These are phyloP conservation scores for Fusarium continuum DNA, from an alignment of 2,329 filamentous ascomycete genomes.

Conservation along the genomic window DNA sequence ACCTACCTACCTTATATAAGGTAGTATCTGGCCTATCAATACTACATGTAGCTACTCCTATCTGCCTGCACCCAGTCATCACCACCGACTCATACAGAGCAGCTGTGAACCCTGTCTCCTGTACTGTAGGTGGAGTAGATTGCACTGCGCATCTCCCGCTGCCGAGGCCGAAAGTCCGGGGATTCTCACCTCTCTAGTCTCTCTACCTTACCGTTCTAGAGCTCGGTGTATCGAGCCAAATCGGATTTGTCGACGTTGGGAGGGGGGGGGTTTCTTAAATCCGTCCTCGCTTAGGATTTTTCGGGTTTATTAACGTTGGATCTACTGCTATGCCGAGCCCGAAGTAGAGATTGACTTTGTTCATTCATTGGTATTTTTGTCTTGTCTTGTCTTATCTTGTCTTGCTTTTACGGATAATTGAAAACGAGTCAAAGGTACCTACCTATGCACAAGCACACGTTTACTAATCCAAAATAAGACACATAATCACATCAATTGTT, in stretches of 20 bases:
- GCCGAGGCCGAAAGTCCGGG: not conserved
- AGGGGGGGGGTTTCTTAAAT: not conserved
- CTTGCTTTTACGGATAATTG: no score
- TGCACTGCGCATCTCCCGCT: not conserved
- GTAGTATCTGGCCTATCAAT: not conserved
- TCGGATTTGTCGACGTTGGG: not conserved
- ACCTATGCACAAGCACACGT: no score
- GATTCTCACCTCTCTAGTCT: no score
- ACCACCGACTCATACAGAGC: no score
- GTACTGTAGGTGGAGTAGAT: not conserved
- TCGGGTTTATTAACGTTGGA: slow-evolving; percentile 2
- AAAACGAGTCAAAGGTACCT: no score
- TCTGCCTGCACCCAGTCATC: not conserved
- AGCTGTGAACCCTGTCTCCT: not conserved
- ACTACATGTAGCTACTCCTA: not conserved
- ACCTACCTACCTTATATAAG: no score
- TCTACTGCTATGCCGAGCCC: not conserved
- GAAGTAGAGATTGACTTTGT: no score
- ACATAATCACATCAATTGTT: not conserved
- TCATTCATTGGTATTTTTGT: no score
- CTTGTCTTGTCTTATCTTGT: not conserved
- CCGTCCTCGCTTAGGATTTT: not conserved
- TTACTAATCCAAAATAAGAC: no score
- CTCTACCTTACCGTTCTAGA: not conserved
- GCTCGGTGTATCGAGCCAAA: not conserved